A percentile compares a stretch with the other conserved stretches of the same genome.
Evolutionary conservation across 2,329 filamentous ascomycete species (phyloP).

Genomic region (Neofusicoccum sp.): DNA sequence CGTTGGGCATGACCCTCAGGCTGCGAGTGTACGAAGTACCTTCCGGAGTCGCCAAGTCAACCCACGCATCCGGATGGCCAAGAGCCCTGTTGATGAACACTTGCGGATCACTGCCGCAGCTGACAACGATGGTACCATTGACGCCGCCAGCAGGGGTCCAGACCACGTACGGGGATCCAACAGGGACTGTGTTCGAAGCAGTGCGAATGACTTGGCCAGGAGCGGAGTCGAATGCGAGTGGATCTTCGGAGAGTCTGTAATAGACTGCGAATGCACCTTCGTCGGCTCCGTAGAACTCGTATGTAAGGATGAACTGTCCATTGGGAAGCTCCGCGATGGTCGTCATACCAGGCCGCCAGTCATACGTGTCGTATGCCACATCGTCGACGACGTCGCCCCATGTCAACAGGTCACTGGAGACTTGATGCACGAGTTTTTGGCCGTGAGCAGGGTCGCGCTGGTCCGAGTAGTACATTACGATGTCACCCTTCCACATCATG

Average conservation of each 20-base stretch:
- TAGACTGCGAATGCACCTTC: conserved; percentile 50
- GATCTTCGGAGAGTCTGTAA: conserved; percentile 51
- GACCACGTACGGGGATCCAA: conserved; percentile 51
- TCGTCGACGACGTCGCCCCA: conserved; percentile 63
- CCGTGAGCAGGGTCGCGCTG: conserved; percentile 63
- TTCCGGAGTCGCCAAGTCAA: conserved; percentile 43
- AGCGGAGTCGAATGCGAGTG: conserved; percentile 46
- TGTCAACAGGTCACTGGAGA: conserved; percentile 55
- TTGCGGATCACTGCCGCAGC: conserved; percentile 38
- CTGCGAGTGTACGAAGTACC: conserved; percentile 47
- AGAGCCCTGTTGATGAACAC: conserved; percentile 50
- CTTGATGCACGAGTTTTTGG: conserved; percentile 68
- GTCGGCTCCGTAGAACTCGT: conserved; percentile 58
- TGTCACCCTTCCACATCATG: conserved; percentile 55
- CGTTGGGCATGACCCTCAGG: conserved; percentile 40
- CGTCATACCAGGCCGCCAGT: conserved; percentile 67
- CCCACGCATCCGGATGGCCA: conserved; percentile 46
- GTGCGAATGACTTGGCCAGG: conserved; percentile 43
- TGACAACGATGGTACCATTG: conserved; percentile 52
- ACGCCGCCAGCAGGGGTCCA: conserved; percentile 47
- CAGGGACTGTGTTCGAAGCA: conserved; percentile 46
- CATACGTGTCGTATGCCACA: conserved; percentile 61
- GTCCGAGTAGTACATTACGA: conserved; percentile 70
- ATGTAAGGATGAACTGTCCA: conserved; percentile 62
- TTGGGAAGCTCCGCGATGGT: conserved; percentile 59